Evolutionary conservation across 805 yeast genomes (phyloP), one percentile per base, ranked within the genome.

Genomic region (Sugiyamaella floridensis): DNA sequence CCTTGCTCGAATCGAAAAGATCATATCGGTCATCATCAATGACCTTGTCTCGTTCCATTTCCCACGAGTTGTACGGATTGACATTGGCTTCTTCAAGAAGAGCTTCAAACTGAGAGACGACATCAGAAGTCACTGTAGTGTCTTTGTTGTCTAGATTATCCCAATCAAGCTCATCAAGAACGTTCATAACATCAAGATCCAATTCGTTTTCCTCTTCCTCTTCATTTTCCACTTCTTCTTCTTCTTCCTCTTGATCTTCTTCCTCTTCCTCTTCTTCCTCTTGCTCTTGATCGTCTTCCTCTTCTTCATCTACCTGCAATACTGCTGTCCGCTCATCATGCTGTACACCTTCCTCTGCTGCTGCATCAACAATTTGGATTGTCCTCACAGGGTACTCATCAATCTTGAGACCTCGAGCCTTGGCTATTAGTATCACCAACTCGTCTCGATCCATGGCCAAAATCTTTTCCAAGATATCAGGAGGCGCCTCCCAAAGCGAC

Each of bases 61-160:
- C 74, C 84, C 83, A 81, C 0, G 75, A 58, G 1, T 75, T 67
- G 52, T 62, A 76, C 0, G 81, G 79, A 57, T 79, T 72, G 10
- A 76, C 54, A 0, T 63, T 26, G 19, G 59, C 45, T 9, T 60
- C 66, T 3, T 63, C 61, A 9, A 81, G 64, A 40, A 80, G 57
- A 7, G 61, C 54, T 5, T 61, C 51, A 11, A 45, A 45, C 16
- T 50, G 32, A 20, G 18, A 34, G 11, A 43, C 45, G n/a, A 37
- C 22, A 5, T 53, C 59, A 11, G 18, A 49, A 8, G 45, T 57
- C 2, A 49, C 65, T 1, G 59, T 63, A 15, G 58, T 62, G 4
- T 59, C 67, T n/a, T 50, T 50, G 7, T 40, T 50, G 5, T 45
- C 49, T 2, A 43, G 16, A 12, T 45, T 45, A 14, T 54, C 52